Percentiles rank a stretch among this genome's conserved stretches.
Evolutionary conservation across 129 eudicot genomes (phyloP).

Genomic region (Dittrichia graveolens): DNA sequence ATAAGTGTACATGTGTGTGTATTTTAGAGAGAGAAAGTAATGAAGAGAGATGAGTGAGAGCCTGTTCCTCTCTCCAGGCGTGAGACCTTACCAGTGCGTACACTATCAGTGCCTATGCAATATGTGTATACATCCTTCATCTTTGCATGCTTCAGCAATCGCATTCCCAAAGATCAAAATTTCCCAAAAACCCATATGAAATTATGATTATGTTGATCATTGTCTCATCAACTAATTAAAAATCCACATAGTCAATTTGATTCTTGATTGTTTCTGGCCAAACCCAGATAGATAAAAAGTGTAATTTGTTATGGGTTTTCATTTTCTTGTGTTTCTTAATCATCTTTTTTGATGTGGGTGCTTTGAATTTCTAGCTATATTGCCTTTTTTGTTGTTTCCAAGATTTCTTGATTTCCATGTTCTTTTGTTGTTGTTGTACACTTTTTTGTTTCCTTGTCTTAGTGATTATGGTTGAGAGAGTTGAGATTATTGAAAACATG

Average conservation of each 20-base stretch:
- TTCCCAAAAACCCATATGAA: conserved; percentile 49
- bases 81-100: conserved; percentile 65
- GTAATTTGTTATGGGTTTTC: conserved; percentile 46
- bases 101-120: conserved; percentile 38
- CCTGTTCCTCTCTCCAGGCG: conserved; percentile 74
- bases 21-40: conserved; percentile 46
- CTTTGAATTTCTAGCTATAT: conserved; percentile 34
- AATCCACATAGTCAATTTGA: conserved; percentile 35
- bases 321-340: conserved; percentile 30
- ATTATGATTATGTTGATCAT: conserved; percentile 23
- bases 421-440: conserved; percentile 32
- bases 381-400: conserved; percentile 25
- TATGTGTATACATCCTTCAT: conserved; percentile 46
- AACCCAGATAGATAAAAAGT: conserved; percentile 47
- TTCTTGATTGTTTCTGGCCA: conserved; percentile 39
- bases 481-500: conserved; percentile 49
- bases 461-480: conserved; percentile 47
- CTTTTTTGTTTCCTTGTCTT: conserved; percentile 28
- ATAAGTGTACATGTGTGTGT: conserved; percentile 5
- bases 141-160: conserved; percentile 84
- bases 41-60: conserved; percentile 42
- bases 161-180: conserved; percentile 40
- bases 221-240: conserved; percentile 26
- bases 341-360: conserved; percentile 48
- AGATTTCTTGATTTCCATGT: conserved; percentile 27